Evolutionary conservation across 352 stramenopile genomes (phyloP), one percentile per base, ranked within the genome.

Genomic region (Pythium graminicola): DNA sequence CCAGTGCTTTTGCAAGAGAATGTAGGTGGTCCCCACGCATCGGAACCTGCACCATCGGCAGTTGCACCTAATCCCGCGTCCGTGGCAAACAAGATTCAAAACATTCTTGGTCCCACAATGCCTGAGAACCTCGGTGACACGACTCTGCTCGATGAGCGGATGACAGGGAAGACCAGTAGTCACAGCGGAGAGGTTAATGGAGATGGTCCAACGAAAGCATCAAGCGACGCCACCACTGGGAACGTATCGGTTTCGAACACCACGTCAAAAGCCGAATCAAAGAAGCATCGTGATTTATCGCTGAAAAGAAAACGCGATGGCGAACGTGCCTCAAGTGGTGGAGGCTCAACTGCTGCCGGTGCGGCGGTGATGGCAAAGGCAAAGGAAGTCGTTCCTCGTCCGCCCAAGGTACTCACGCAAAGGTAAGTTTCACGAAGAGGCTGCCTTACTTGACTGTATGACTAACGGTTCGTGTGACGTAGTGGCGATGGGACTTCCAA

Each of bases 1-100:
- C 77, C 77, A 28, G 65, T 81, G 14, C 50, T 78, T n/a, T 51
- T 86, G 38, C 64, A 69, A 13, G 40, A 67, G 32, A 38, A n/a
- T 55, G 62, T 9, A n/a, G 27, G 40, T 19, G 52, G 24, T 9
- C 26, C 54, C 6, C 46, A 44, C 20, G 46, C 32, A 10, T 35
- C 31, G 8, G 45, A 51, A 42, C 29, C 27, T 36, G 23, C 46
- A 11, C 20, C 31, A 31, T 26, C 35, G 10, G 4, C 49, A 35
- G 26, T 10, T 19, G 17, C 19, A 14, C 47, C 61, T 16, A 84
- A 86, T 51, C 49, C 74, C 29, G 76, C 74, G 6, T 89, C 76
- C 13, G 70, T 69, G n/a, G 63, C 79, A n/a, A 87, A 86, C 66
- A 82, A 86, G 43, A 89, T 89, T 50, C 74, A 75, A 28, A 87